Conservation (phyloP, 2,329 filamentous ascomycete genomes). For the Ophiocordyceps camponoti-saundersi region DNA sequence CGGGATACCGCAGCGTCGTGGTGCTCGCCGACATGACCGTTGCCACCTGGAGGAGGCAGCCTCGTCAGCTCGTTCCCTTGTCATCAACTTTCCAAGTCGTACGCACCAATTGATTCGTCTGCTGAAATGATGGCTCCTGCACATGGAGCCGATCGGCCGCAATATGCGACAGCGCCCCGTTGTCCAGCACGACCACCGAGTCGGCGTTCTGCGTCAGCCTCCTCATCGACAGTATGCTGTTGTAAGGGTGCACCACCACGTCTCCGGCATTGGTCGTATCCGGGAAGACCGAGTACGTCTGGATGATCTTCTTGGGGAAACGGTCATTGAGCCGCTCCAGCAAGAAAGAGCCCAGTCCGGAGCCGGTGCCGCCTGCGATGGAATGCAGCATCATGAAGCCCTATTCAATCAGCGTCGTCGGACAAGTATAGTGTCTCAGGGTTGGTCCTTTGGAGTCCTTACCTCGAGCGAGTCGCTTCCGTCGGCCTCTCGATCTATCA, state of each 20-base stretch:
- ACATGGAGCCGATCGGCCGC: slow-evolving; percentile 89
- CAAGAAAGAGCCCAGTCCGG: slow-evolving; percentile 86
- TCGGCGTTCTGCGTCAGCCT: slow-evolving; percentile 90
- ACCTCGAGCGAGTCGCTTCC: slow-evolving; percentile 93
- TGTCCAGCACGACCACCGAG: slow-evolving; percentile 93
- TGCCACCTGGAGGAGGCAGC: slow-evolving; percentile 38
- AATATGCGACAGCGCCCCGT: slow-evolving; percentile 83
- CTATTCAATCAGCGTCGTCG: slow-evolving; percentile 8
- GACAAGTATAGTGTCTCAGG: neutral
- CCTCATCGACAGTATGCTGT: slow-evolving; percentile 83
- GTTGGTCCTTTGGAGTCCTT: slow-evolving; percentile 5
- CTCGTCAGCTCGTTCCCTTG: neutral
- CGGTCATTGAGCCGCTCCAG: slow-evolving; percentile 91
- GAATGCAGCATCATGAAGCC: slow-evolving; percentile 99
- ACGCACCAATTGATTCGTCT: slow-evolving; percentile 82
- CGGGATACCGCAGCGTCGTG: slow-evolving; percentile 88
- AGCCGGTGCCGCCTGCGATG: slow-evolving; percentile 91
- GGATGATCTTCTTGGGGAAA: slow-evolving; percentile 97
- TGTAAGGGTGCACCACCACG: slow-evolving; percentile 96
- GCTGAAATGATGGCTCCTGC: slow-evolving; percentile 87
- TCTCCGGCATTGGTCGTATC: slow-evolving; percentile 76
- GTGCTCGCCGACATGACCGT: slow-evolving; percentile 99
- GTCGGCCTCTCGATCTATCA: slow-evolving; percentile 97
- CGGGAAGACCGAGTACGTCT: slow-evolving; percentile 97
- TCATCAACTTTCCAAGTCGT: too few species aligned